phyloP scores from a whole-genome alignment of 768 basidiomycete species.

The Xerocomellus chrysenteron region DNA sequence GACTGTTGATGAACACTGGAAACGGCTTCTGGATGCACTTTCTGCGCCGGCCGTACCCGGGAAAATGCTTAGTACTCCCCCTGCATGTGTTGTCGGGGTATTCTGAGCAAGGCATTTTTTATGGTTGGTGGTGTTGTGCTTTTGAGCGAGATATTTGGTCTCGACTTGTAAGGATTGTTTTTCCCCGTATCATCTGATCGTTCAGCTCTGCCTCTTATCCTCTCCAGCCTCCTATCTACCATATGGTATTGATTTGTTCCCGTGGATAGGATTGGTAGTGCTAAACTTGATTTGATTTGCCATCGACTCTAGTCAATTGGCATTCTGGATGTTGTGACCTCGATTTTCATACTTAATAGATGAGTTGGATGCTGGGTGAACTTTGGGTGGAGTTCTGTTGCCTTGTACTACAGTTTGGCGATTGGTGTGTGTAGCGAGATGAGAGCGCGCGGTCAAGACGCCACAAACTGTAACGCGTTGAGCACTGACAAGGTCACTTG shows the following conservation, averaged over 20 bases:
- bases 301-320: too few relatives aligned
- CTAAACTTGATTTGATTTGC: too few relatives aligned
- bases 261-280: too few relatives aligned
- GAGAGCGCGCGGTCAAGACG: neutral
- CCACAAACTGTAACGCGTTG: constrained; percentile 14
- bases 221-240: too few relatives aligned
- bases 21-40: constrained; percentile 12
- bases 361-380: too few relatives aligned
- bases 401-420: neutral
- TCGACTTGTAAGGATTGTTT: neutral
- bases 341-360: too few relatives aligned
- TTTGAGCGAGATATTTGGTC: neutral
- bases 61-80: neutral
- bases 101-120: neutral
- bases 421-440: too few relatives aligned
- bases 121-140: neutral
- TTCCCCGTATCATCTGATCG: too few relatives aligned
- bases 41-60: constrained; percentile 6
- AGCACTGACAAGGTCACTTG: neutral
- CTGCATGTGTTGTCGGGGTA: neutral
- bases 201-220: too few relatives aligned
- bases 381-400: too few relatives aligned
- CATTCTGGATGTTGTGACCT: too few relatives aligned
- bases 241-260: too few relatives aligned
- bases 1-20: constrained; percentile 22